A percentile compares a stretch with the other conserved stretches of the same genome.
phyloP scores from a whole-genome alignment of 2,329 filamentous ascomycete genomes.

The Sphaerulina populicola region DNA sequence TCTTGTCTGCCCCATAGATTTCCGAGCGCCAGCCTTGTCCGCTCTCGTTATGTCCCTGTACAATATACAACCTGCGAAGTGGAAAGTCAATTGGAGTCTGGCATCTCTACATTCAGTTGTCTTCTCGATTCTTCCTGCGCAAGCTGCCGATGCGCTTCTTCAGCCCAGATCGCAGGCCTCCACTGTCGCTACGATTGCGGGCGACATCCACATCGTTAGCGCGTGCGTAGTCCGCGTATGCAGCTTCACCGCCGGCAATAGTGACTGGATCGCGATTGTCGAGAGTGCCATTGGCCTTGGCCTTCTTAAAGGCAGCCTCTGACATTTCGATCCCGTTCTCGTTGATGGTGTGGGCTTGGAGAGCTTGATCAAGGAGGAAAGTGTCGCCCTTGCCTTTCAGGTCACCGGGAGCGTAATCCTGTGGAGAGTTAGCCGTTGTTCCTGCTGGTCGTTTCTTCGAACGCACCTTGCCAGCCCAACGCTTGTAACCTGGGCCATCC shows the following conservation, averaged over 20 bases:
- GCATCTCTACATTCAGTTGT: not conserved
- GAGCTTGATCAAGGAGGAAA: conserved; percentile 59
- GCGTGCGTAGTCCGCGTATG: conserved; percentile 28
- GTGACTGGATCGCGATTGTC: conserved; percentile 29
- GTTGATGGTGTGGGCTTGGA: conserved; percentile 51
- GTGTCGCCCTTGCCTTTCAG: conserved; percentile 75
- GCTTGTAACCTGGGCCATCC: conserved; percentile 65
- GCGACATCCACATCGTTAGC: conserved; percentile 21
- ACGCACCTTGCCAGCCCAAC: conserved; percentile 48
- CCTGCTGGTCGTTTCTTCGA: not conserved
- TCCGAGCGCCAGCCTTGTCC: not conserved
- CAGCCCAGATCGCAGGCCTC: conserved; percentile 33
- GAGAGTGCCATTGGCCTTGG: conserved; percentile 26
- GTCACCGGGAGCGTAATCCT: conserved; percentile 64
- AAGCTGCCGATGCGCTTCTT: conserved; percentile 44
- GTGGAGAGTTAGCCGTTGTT: not conserved
- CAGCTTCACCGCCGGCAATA: conserved; percentile 29
- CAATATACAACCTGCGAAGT: conserved; percentile 7
- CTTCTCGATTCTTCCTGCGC: conserved; percentile 29
- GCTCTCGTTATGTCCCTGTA: not conserved
- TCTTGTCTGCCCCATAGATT: not conserved
- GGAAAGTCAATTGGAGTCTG: too few relatives aligned
- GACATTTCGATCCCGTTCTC: conserved; percentile 39
- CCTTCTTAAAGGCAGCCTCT: conserved; percentile 35
- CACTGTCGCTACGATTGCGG: conserved; percentile 25